Base-by-base conservation (phyloP, 2,329 filamentous ascomycete genomes). In the Microthyrium microscopicum region DNA sequence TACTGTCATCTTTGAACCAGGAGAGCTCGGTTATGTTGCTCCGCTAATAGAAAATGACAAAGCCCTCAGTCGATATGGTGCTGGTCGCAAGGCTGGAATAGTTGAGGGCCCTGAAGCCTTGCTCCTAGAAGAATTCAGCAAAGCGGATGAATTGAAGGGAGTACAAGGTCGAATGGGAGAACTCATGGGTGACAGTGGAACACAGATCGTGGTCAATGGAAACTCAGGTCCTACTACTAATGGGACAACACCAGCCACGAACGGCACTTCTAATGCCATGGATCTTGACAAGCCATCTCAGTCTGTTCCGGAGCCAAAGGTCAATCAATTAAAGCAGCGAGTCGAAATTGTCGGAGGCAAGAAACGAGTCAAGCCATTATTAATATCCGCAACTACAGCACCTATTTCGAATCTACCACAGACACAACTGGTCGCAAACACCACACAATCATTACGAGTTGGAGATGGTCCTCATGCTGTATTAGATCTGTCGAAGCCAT, bases 101-200 rank as follows among this genome's bases (percentile, higher is more conserved):
- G 72, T 89, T 5, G 89, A 98, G 55, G 87, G 91, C 39, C 81
- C 92, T 0, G 83, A 94, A 46, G 82, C 83, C 0, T 58, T 95
- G 27, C 66, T 81, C 24, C 60, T 98, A 1, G 89, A 98, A 56
- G 84, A 91, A 45, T 78, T 77, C 51, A 93, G 84, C 57, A 94
- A 91, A 50, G 84, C 78, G 27, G 87, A 79, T 16, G 89, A 98
- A 52, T 68, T 87, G 20, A 81, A 77, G 42, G 85, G 79, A 4
- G 85, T 87, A 0, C 82, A 98, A 56, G 89, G 84, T 2, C 73
- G 87, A 42, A 98, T 98, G 89, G 89, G 89, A 9, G 87, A 87
- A n/a, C 58, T 98, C 24, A 98, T 98, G 89, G 87, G 87, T 5
- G 85, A 93, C 48, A 68, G 69, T 13, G 66, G 29, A 21, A 9